Evolutionary conservation across 768 basidiomycete genomes (phyloP), one percentile per base, ranked within the genome.

Genomic region (Hirschioporus abietinus): DNA sequence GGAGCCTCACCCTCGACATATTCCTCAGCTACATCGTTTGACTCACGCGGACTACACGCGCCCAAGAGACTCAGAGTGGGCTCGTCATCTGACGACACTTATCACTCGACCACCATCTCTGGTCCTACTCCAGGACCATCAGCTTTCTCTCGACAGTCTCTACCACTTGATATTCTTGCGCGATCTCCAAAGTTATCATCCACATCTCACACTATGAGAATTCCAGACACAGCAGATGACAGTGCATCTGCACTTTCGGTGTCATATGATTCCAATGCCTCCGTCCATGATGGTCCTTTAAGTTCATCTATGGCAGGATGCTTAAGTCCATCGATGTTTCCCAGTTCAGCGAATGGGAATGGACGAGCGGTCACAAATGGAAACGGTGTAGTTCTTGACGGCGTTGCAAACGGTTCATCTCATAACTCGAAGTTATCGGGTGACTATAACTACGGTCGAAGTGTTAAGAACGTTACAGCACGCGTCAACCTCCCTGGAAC

Each of bases 401-500:
- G 66, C 57, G 64, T 20, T 64, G 58, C 65, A 35, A 27, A 65
- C 67, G 35, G 30, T 67, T 35, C 66, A 66, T 20, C 65, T 68
- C n/a, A 70, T 70, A 65, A 26, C 64, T 24, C 42, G 12, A 52
- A 52, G 42, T 12, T 68, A 67, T 77, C 71, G 66, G 72, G 57
- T 66, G 69, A 30, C 60, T 66, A 20, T 23, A 58, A 58, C 7
- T 63, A 57, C 27, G 67, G 65, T 73, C 75, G 66, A 66, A 80
- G 74, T 65, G 76, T 76, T 60, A 76, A 81, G 58, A 88, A 88
- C 69, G 87, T 82, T 26, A 77, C 92, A 67, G 76, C 87, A 35
- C 84, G 83, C 72, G 89, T 94, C 61, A 81, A 83, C 59, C 79
- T 90, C 35, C 88, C 89, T 23, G 92, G 93, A 26, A 86, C 88